Evolutionary conservation across 306 rosid genomes (phyloP).

Genomic region (Trifolium pratense): DNA sequence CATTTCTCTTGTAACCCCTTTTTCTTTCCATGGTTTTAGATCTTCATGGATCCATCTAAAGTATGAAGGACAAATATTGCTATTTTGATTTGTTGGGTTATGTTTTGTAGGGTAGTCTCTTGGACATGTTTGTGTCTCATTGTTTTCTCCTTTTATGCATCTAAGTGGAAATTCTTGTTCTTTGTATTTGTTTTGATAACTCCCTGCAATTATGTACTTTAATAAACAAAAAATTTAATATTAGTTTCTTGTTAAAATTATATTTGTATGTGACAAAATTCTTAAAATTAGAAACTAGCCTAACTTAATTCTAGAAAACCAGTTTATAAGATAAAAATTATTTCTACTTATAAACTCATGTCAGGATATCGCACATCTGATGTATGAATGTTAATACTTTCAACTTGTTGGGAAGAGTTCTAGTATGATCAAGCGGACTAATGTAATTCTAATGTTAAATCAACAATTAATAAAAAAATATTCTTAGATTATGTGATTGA

Average conservation of each 20-base stretch:
- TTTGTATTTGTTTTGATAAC: conserved; percentile 21
- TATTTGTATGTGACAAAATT: background rate
- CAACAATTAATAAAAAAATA: no score
- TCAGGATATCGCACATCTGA: no score
- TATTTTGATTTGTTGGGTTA: conserved; percentile 27
- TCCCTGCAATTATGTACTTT: conserved; percentile 47
- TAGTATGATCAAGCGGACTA: no score
- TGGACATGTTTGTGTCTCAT: conserved; percentile 50
- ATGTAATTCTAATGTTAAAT: no score
- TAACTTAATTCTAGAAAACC: no score
- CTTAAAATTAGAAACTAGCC: no score
- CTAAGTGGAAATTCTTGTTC: conserved; percentile 49
- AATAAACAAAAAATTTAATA: background rate
- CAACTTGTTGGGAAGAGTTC: no score
- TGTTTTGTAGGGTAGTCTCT: conserved; percentile 51
- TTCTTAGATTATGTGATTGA: no score
- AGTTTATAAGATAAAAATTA: no score
- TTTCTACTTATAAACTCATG: no score
- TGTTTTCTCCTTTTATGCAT: conserved; percentile 41
- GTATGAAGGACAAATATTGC: conserved; percentile 64
- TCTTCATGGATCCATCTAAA: conserved; percentile 90
- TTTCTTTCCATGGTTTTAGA: conserved; percentile 67
- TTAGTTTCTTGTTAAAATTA: background rate
- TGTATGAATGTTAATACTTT: no score
- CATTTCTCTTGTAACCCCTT: conserved; percentile 72